These are phyloP conservation scores for Globisporangium cystogenes DNA, from an alignment of 352 stramenopile genomes.

Conservation along the genomic window DNA sequence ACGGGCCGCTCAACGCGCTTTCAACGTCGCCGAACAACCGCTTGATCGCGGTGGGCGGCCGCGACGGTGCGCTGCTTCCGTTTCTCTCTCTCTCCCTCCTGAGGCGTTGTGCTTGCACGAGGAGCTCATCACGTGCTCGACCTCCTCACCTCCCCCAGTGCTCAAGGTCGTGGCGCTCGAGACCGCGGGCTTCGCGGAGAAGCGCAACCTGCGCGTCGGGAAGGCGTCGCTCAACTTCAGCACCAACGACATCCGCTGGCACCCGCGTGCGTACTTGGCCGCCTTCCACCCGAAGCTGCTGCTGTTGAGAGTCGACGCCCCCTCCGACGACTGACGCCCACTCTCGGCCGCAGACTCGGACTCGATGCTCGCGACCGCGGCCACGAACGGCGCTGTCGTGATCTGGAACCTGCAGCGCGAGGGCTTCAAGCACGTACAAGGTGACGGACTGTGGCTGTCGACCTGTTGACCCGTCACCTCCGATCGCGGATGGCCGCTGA, in stretches of 20 bases:
- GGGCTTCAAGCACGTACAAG: conserved; percentile 86
- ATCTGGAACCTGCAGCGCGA: conserved; percentile 87
- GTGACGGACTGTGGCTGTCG: conserved; percentile 12
- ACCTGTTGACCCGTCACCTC: too few species aligned
- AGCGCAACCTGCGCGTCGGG: conserved; percentile 77
- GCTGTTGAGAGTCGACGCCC: too few species aligned
- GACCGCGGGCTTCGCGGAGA: conserved; percentile 69
- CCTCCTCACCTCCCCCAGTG: conserved; percentile 43
- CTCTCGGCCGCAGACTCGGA: conserved; percentile 47
- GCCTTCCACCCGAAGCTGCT: too few species aligned
- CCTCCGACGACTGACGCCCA: too few species aligned
- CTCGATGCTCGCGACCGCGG: conserved; percentile 78
- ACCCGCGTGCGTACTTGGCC: conserved; percentile 58
- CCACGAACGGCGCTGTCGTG: conserved; percentile 79
- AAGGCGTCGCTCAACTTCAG: conserved; percentile 86
- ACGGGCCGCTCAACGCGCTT: conserved; percentile 76
- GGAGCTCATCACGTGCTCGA: neutral
- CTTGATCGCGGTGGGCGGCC: conserved; percentile 76
- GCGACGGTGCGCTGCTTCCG: conserved; percentile 47
- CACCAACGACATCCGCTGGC: conserved; percentile 88
- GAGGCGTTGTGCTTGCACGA: neutral
- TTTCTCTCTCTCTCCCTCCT: neutral
- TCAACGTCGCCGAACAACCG: conserved; percentile 80
- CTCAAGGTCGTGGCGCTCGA: conserved; percentile 84
- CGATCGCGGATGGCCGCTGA: too few species aligned